Base-by-base conservation (phyloP, 2,329 filamentous ascomycete genomes). In the Botrytis porri region DNA sequence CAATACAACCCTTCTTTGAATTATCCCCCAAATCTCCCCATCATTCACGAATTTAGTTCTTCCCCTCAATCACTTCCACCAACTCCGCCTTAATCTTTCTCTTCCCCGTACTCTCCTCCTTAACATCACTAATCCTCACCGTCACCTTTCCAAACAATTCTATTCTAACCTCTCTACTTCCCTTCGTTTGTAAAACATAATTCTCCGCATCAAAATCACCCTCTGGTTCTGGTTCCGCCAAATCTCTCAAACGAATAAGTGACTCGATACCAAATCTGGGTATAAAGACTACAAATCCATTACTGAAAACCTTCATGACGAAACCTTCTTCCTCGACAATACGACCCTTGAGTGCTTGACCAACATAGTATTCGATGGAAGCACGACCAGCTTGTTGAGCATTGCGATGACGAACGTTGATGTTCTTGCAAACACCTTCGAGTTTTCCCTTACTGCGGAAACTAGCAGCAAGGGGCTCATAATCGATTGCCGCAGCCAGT, bases 331-430 rank as follows among this genome's bases (percentile, higher is more conserved):
- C 95, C 78, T 95, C 91, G 12, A 89, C 88, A 43, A 88, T 86
- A 77, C 86, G 85, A 75, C 88, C 94, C 84, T 96, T 96, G 72
- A 99, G 90, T 20, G 95, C 94, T 84, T 99, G 96, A 0, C 96
- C 96, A 66, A 99, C 96, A 81, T 98, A 99, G 84, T 98, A 99
- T 78, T 97, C 95, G 75, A 99, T 95, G 78, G 92, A 96, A 39
- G 96, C 95, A 74, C 96, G 90, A 51, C 95, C 95, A 4, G 96
- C 96, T 83, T 97, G 92, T 83, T 99, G 96, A 45, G 96, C 96
- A 82, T 99, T 99, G 80, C 96, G 93, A 83, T 99, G 96, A 12
- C 96, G 91, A 73, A 96, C 91, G 82, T 99, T 99, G 88, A 99
- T 98, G 84, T 99, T 99, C 83, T 94, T 95, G 88, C 96, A 98